A percentile compares a stretch with the other conserved stretches of the same genome.
These are phyloP conservation scores for Breviolum minutum DNA, from an alignment of 73 alveolate genomes.

Conservation along the genomic window DNA sequence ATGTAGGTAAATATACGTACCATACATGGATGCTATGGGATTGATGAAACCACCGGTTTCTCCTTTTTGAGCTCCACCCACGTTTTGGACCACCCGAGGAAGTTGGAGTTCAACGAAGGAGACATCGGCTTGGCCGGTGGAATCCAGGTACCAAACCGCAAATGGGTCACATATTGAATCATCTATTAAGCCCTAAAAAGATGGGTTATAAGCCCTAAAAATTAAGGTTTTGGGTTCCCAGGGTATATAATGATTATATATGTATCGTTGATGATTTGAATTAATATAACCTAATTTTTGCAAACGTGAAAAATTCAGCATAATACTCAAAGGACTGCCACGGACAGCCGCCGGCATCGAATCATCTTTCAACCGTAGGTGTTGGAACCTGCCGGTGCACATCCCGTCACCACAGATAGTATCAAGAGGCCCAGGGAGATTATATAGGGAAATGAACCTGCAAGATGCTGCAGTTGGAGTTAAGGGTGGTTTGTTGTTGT, in stretches of 20 bases:
- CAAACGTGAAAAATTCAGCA: no score
- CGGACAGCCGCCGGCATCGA: not conserved
- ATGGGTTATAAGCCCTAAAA: no score
- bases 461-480: no score
- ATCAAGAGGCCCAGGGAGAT: constrained; percentile 13
- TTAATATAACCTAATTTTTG: no score
- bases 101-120: constrained; percentile 90
- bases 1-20: no score
- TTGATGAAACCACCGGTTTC: not conserved
- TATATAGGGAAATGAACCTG: no score
- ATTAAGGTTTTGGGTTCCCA: no score
- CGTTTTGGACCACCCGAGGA: not conserved
- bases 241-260: no score
- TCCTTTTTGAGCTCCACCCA: not conserved
- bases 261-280: no score
- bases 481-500: no score
- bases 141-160: constrained; percentile 27
- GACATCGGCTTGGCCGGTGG: constrained; percentile 94
- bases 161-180: no score
- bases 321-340: not conserved
- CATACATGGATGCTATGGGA: not conserved
- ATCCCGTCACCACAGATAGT: constrained; percentile 73
- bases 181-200: no score
- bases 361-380: not conserved
- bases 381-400: constrained; percentile 58